phyloP scores from a whole-genome alignment of 345 rosid species.

The Noccaea bulbosa region DNA sequence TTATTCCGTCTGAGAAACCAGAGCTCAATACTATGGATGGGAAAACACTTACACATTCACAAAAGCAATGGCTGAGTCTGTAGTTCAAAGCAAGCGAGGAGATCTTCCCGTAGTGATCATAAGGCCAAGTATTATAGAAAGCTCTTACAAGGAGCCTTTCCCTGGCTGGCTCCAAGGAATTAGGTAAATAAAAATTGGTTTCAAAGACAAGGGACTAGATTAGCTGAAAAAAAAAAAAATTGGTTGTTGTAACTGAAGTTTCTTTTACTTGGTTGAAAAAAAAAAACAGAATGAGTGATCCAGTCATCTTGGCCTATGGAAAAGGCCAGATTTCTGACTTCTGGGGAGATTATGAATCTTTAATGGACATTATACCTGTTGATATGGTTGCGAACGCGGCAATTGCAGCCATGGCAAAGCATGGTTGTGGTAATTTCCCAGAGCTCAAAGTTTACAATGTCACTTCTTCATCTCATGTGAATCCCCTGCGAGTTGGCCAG shows the following conservation, averaged over 20 bases:
- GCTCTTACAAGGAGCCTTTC: slow-evolving; percentile 88
- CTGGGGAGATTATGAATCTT: slow-evolving; percentile 31
- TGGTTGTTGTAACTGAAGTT: neutral
- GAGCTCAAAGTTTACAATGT: slow-evolving; percentile 33
- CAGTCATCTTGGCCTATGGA: slow-evolving; percentile 45
- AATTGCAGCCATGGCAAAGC: slow-evolving; percentile 43
- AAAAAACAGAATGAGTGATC: slow-evolving; percentile 44
- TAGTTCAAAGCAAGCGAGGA: slow-evolving; percentile 54
- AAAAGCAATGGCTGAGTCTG: slow-evolving; percentile 83
- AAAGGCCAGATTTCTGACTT: slow-evolving; percentile 48
- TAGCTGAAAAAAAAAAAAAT: too few species aligned
- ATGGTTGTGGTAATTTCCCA: neutral
- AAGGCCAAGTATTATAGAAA: slow-evolving; percentile 70
- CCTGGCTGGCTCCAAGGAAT: slow-evolving; percentile 92
- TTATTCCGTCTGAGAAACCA: neutral
- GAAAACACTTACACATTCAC: slow-evolving; percentile 86
- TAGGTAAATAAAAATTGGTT: slow-evolving; percentile 7
- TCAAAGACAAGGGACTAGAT: neutral
- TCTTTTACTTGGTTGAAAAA: neutral
- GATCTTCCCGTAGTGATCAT: slow-evolving; percentile 57
- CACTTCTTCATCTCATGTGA: slow-evolving; percentile 27
- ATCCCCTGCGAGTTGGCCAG: slow-evolving; percentile 27
- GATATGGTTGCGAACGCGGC: slow-evolving; percentile 41
- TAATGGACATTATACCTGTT: slow-evolving; percentile 42
- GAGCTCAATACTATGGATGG: slow-evolving; percentile 73